Percentiles rank a stretch among this genome's conserved stretches.
phyloP scores from a whole-genome alignment of 2,329 filamentous ascomycete genomes.

The Colletotrichum orchidophilum region DNA sequence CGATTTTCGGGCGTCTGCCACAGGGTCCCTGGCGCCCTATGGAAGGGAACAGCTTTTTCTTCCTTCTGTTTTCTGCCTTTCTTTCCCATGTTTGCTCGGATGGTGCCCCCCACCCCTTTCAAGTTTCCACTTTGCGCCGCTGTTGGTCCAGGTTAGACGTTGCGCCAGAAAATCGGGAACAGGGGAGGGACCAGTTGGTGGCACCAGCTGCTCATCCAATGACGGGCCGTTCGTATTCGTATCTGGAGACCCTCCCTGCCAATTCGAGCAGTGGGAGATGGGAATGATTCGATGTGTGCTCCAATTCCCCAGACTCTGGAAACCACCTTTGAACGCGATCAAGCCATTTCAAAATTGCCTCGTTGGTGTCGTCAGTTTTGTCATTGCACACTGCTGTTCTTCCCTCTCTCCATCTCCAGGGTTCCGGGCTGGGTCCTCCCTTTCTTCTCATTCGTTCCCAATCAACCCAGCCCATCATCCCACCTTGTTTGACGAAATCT shows the following conservation, averaged over 20 bases:
- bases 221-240: constrained; percentile 33
- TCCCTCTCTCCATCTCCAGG: not conserved
- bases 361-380: constrained; percentile 11
- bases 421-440: not conserved
- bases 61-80: not conserved
- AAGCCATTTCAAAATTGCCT: constrained; percentile 26
- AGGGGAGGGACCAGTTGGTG: constrained; percentile 18
- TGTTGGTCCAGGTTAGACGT: constrained; percentile 11
- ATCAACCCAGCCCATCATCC: not conserved
- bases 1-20: not conserved
- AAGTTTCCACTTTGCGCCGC: not conserved
- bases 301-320: constrained; percentile 6
- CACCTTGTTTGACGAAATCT: not conserved
- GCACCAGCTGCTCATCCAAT: constrained; percentile 25
- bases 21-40: not conserved
- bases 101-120: not conserved
- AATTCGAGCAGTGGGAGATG: constrained; percentile 16
- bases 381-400: not conserved
- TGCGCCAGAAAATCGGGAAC: constrained; percentile 25
- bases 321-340: constrained; percentile 25
- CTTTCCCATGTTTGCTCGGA: not conserved
- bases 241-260: constrained; percentile 20
- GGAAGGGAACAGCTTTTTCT: not conserved
- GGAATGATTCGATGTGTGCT: constrained; percentile 30
- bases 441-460: not conserved